Evolutionary conservation across 495 filamentous ascomycete species (phyloP).

Genomic region (Aspergillus incahuasiensis): DNA sequence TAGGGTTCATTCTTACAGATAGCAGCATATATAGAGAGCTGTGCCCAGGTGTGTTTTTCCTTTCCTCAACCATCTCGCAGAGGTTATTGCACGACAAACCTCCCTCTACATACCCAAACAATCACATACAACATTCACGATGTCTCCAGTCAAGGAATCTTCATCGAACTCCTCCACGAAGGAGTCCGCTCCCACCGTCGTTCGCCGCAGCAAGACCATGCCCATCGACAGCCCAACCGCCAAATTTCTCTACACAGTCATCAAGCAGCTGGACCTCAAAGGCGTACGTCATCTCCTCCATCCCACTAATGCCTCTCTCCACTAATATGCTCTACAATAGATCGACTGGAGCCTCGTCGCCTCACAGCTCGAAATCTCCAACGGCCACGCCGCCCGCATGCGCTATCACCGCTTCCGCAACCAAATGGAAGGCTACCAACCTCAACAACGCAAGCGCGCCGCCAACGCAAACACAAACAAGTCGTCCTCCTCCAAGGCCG

Average conservation of each 20-base stretch:
- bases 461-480: conserved; percentile 18
- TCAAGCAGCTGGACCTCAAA: conserved; percentile 71
- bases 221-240: conserved; percentile 43
- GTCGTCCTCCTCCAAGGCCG: conserved; percentile 5
- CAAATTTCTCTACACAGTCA: conserved; percentile 69
- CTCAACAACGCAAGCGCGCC: conserved; percentile 18
- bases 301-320: neutral
- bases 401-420: conserved; percentile 66
- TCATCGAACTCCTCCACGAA: neutral
- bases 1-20: neutral
- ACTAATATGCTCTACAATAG: conserved; percentile 34
- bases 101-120: too few species aligned
- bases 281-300: conserved; percentile 42
- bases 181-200: conserved; percentile 6
- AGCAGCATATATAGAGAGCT: conserved; percentile 2
- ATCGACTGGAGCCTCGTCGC: conserved; percentile 74
- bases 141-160: neutral
- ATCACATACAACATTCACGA: neutral
- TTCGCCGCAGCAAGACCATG: conserved; percentile 41
- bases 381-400: conserved; percentile 79
- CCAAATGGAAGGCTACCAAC: conserved; percentile 49
- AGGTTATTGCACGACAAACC: neutral
- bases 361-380: conserved; percentile 58
- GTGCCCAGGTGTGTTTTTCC: neutral
- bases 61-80: neutral